phyloP scores from a whole-genome alignment of 2,329 filamentous ascomycete species.

The Microdochium nivale region DNA sequence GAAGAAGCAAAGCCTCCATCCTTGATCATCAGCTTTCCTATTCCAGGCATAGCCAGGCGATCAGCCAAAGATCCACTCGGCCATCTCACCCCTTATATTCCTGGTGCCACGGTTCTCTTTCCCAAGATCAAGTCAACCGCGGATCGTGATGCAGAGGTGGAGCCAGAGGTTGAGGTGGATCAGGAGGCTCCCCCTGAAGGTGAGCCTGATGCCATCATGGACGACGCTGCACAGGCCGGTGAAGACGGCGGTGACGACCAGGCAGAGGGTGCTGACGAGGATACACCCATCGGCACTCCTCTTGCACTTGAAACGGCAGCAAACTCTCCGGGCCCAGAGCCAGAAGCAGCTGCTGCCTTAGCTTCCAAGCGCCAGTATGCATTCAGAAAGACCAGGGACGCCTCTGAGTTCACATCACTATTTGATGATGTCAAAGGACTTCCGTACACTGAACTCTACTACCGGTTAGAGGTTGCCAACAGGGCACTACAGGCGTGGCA shows the following conservation, averaged over 20 bases:
- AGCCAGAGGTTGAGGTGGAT: conserved; percentile 10
- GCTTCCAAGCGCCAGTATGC: conserved; percentile 24
- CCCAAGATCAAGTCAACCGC: conserved; percentile 10
- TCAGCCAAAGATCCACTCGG: conserved; percentile 8
- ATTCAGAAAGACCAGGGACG: conserved; percentile 42
- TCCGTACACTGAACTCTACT: conserved; percentile 34
- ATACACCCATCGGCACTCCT: conserved; percentile 20
- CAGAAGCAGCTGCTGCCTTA: conserved; percentile 5
- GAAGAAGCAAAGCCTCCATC: background rate
- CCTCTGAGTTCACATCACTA: conserved; percentile 37
- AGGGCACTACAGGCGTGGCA: conserved; percentile 42
- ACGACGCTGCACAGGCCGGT: conserved; percentile 2
- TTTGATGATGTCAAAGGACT: conserved; percentile 43
- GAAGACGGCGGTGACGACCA: conserved; percentile 16
- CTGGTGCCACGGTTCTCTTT: conserved; percentile 12
- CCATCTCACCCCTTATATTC: conserved; percentile 20
- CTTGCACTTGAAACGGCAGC: conserved; percentile 20
- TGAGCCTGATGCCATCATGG: conserved; percentile 6
- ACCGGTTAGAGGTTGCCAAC: conserved; percentile 34
- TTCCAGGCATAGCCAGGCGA: conserved; percentile 1
- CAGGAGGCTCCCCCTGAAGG: conserved; percentile 8
- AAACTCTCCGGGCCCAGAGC: conserved; percentile 25
- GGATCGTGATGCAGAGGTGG: conserved; percentile 3
- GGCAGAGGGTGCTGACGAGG: conserved; percentile 15
- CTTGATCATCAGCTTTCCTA: background rate